phyloP scores from a whole-genome alignment of 495 filamentous ascomycete species.

The Podospora comata region DNA sequence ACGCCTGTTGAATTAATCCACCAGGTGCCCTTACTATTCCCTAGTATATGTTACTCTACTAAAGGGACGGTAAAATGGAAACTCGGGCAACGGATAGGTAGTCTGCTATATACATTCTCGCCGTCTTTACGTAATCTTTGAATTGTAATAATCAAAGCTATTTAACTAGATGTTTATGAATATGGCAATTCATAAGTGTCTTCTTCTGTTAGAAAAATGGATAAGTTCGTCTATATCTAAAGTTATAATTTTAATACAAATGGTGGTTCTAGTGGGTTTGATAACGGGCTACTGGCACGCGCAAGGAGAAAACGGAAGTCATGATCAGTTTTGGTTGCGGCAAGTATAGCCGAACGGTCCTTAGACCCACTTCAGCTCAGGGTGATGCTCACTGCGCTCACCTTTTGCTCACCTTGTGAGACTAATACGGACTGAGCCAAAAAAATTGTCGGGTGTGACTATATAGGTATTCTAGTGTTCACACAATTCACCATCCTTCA shows the following conservation, averaged over 20 bases:
- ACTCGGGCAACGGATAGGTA: background rate
- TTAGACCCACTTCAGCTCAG: no score
- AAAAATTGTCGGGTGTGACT: background rate
- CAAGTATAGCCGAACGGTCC: no score
- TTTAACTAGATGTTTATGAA: slow-evolving; percentile 5
- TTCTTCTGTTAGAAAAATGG: background rate
- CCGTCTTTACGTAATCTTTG: background rate
- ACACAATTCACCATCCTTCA: no score
- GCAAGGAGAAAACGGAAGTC: no score
- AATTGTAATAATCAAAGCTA: background rate
- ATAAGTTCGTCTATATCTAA: background rate
- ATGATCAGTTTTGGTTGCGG: no score
- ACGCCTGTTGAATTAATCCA: slow-evolving; percentile 4
- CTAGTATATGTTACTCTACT: background rate
- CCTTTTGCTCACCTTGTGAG: no score
- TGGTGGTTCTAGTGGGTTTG: no score
- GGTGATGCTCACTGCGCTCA: no score
- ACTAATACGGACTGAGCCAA: no score
- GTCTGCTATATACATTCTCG: slow-evolving; percentile 5
- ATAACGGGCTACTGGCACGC: no score
- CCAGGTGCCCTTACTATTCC: slow-evolving; percentile 4
- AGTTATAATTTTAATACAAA: no score
- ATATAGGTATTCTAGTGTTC: background rate
- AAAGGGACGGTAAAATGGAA: background rate
- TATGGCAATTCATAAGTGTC: background rate